phyloP scores from a whole-genome alignment of 1,284 basidiomycete genomes.

The Cerioporus squamosus region DNA sequence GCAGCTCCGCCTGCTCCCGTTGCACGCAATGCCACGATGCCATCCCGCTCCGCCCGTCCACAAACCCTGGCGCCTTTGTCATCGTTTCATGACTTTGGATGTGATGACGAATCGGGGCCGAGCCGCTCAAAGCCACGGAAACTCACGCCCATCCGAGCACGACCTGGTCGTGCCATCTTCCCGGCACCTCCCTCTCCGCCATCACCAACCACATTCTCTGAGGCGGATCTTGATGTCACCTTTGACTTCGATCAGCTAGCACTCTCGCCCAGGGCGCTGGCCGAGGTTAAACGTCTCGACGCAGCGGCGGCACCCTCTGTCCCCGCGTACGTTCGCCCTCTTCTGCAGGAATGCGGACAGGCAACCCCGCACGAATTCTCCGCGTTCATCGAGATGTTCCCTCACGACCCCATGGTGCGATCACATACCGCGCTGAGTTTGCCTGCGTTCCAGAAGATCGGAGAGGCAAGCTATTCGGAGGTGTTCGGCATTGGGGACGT shows the following conservation, averaged over 20 bases:
- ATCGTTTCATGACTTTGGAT: conserved; percentile 10
- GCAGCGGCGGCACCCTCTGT: conserved; percentile 7
- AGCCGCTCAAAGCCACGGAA: conserved; percentile 48
- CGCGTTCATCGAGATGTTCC: conserved; percentile 78
- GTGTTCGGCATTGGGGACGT: conserved; percentile 90
- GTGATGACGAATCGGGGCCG: conserved; percentile 39
- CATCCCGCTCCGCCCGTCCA: conserved; percentile 5
- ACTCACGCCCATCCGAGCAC: conserved; percentile 68
- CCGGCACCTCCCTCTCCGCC: conserved; percentile 55
- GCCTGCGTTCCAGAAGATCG: conserved; percentile 76
- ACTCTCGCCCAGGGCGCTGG: conserved; percentile 36
- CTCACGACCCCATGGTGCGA: conserved; percentile 65
- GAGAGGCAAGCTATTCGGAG: conserved; percentile 96
- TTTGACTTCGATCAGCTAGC: conserved; percentile 58
- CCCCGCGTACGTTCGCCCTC: conserved; percentile 57
- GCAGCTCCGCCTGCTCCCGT: not conserved
- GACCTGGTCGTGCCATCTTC: conserved; percentile 41
- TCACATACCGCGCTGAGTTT: not conserved
- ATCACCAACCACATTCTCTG: conserved; percentile 46
- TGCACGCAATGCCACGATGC: conserved; percentile 6
- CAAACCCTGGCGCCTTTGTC: conserved; percentile 7
- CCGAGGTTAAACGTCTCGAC: conserved; percentile 17
- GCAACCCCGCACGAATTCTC: conserved; percentile 73
- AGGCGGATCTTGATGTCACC: conserved; percentile 61
- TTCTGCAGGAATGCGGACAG: conserved; percentile 72